Conservation (phyloP, 495 filamentous ascomycete species). For the Hypoxylon fuscum region DNA sequence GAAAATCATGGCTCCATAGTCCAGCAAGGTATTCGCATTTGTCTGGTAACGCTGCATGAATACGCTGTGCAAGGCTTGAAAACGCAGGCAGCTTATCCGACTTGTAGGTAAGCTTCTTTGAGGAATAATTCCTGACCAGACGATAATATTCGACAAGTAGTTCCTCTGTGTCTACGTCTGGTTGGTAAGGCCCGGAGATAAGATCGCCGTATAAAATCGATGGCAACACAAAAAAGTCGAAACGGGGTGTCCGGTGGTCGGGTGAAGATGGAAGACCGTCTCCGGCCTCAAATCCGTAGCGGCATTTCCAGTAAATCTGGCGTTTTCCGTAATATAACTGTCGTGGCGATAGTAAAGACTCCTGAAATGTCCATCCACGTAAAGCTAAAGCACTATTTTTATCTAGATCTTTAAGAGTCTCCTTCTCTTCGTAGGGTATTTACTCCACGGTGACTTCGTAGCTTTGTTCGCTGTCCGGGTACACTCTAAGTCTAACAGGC, state of each 20-base stretch:
- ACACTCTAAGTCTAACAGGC: conserved; percentile 5
- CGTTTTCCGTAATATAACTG: conserved; percentile 8
- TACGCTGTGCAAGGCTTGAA: conserved; percentile 21
- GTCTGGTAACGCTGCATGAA: conserved; percentile 1
- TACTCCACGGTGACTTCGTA: not conserved
- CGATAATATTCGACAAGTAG: conserved; percentile 7
- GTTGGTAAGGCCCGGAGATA: not conserved
- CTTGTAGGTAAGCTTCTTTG: conserved; percentile 1
- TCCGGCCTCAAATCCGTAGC: not conserved
- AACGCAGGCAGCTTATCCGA: conserved; percentile 32
- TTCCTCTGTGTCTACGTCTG: not conserved
- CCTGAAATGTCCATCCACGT: conserved; percentile 26
- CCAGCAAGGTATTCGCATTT: conserved; percentile 28
- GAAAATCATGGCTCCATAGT: conserved; percentile 21
- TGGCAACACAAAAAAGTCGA: not conserved
- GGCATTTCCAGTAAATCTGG: conserved; percentile 11
- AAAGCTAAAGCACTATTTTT: conserved; percentile 6
- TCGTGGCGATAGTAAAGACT: conserved; percentile 7
- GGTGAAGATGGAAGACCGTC: conserved; percentile 7
- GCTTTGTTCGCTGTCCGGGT: not conserved
- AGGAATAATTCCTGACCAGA: conserved; percentile 11
- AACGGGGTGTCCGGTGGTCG: not conserved
- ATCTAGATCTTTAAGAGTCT: conserved; percentile 2
- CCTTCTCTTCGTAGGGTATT: not conserved
- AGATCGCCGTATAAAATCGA: not conserved